Conservation (phyloP, 2,329 filamentous ascomycete genomes). For the Trichoderma endophyticum region DNA sequence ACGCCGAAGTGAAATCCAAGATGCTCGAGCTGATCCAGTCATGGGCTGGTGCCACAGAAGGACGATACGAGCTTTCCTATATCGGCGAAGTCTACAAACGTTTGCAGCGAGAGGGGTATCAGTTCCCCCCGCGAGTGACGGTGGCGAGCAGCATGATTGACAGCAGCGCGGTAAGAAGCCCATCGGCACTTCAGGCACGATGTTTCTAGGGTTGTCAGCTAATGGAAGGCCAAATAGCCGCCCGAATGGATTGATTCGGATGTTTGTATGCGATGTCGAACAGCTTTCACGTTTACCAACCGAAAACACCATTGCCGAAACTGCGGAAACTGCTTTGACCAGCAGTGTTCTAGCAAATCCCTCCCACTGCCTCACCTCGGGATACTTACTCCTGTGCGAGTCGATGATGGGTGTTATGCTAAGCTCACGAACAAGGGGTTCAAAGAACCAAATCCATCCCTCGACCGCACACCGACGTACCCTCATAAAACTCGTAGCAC, state of each 20-base stretch:
- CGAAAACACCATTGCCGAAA: constrained; percentile 98
- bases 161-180: constrained; percentile 74
- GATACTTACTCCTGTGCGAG: constrained; percentile 84
- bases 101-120: constrained; percentile 79
- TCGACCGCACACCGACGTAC: constrained; percentile 47
- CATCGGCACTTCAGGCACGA: neutral
- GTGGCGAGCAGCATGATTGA: constrained; percentile 98
- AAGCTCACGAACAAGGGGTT: constrained; percentile 73
- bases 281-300: constrained; percentile 94
- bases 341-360: constrained; percentile 86
- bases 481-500: constrained; percentile 64
- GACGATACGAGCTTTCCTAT: constrained; percentile 77
- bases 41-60: constrained; percentile 88
- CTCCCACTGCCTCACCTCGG: constrained; percentile 88
- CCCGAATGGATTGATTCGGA: constrained; percentile 98
- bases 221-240: constrained; percentile 52
- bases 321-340: constrained; percentile 96
- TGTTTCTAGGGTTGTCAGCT: neutral
- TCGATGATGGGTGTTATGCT: constrained; percentile 92
- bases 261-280: constrained; percentile 97
- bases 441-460: constrained; percentile 41
- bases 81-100: constrained; percentile 82
- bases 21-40: constrained; percentile 91
- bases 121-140: constrained; percentile 81
- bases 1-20: constrained; percentile 81